These are phyloP conservation scores for Venturia pyrina DNA, from an alignment of 2,329 filamentous ascomycete genomes.

Conservation along the genomic window DNA sequence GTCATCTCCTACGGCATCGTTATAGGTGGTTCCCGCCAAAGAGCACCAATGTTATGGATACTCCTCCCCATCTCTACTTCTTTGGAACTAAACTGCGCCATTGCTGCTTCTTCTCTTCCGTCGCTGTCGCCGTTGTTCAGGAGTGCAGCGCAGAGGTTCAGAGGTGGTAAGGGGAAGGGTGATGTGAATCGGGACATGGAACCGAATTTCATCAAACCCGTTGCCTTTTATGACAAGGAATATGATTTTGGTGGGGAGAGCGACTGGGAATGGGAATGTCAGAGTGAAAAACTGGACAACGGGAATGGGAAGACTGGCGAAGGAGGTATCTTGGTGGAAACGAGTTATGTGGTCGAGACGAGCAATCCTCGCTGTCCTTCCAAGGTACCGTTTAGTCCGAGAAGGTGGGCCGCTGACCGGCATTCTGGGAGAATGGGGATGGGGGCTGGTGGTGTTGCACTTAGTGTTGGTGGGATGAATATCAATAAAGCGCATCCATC, in stretches of 20 bases:
- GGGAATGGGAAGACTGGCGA: not conserved
- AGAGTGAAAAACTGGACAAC: not conserved
- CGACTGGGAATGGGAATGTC: not conserved
- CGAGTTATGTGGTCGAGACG: not conserved
- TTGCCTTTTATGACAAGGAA: not conserved
- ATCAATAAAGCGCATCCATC: not conserved
- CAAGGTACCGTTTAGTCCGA: not conserved
- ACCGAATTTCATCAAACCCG: not conserved
- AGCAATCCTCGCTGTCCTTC: not conserved
- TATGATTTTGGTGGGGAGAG: not conserved
- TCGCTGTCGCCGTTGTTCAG: not conserved
- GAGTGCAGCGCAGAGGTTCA: not conserved
- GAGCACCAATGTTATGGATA: not conserved
- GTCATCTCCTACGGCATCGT: not conserved
- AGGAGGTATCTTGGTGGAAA: not conserved
- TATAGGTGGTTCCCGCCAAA: too few species aligned
- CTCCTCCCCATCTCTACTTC: not conserved
- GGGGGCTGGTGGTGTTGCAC: not conserved
- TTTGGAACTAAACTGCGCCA: not conserved
- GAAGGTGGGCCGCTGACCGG: not conserved
- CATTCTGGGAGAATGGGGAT: not conserved
- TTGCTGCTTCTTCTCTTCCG: conserved; percentile 1
- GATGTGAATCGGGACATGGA: not conserved
- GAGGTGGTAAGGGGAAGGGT: not conserved
- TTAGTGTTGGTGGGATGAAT: not conserved